Conservation (phyloP, 2,329 filamentous ascomycete species). For the Colletotrichum cereale region DNA sequence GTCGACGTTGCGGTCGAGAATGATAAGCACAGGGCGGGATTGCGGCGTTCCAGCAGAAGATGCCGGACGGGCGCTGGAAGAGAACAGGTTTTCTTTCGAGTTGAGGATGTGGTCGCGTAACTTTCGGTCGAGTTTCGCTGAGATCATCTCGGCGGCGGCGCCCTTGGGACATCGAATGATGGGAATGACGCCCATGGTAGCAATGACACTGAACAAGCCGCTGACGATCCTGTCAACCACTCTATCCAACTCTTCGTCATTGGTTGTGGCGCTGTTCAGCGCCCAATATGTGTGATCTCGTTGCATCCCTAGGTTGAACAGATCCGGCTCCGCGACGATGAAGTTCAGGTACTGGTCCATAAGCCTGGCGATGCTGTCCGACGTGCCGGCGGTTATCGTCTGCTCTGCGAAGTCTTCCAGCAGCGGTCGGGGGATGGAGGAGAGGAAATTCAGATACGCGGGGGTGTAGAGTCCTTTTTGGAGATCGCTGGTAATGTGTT, state of each 20-base stretch:
- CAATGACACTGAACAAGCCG: constrained; percentile 96
- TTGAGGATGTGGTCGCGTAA: constrained; percentile 96
- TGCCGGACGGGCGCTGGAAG: constrained; percentile 69
- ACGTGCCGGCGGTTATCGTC: constrained; percentile 85
- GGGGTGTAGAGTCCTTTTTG: constrained; percentile 90
- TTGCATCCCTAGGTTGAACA: constrained; percentile 94
- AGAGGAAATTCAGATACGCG: constrained; percentile 97
- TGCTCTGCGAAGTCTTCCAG: constrained; percentile 95
- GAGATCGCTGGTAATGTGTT: constrained; percentile 86
- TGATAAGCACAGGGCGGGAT: constrained; percentile 88
- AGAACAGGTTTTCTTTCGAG: constrained; percentile 98
- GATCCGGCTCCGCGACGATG: constrained; percentile 92
- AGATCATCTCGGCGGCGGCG: constrained; percentile 93
- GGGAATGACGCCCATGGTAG: constrained; percentile 98
- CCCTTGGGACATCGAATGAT: constrained; percentile 95
- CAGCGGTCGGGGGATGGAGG: constrained; percentile 88
- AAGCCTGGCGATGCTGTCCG: constrained; percentile 91
- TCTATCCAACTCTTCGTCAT: constrained; percentile 88
- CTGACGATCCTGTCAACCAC: constrained; percentile 93
- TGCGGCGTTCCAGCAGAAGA: constrained; percentile 72
- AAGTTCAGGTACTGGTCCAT: constrained; percentile 99
- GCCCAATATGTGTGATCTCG: constrained; percentile 88
- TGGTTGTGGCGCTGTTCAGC: constrained; percentile 92
- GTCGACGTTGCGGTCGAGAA: constrained; percentile 96
- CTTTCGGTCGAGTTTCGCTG: constrained; percentile 93